Evolutionary conservation across 495 filamentous ascomycete species (phyloP).

Genomic region (Talaromyces trachyspermus): DNA sequence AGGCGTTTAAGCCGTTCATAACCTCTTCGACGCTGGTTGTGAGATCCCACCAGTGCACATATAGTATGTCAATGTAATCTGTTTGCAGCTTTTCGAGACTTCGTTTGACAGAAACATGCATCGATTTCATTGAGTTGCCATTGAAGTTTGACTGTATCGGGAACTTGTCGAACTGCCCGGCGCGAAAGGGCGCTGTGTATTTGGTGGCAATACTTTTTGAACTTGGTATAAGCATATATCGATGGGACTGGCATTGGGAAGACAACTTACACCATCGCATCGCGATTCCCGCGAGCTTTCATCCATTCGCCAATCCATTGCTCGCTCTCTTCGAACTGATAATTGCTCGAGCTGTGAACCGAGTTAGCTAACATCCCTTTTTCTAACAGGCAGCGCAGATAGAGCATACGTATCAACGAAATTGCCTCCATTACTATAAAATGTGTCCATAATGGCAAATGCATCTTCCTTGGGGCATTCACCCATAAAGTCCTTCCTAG

Average conservation of each 20-base stretch:
- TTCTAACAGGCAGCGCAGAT: background rate
- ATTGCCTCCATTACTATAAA: constrained; percentile 62
- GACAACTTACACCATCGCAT: constrained; percentile 50
- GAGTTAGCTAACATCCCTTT: background rate
- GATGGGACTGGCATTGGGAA: background rate
- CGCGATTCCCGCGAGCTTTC: constrained; percentile 40
- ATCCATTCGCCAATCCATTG: constrained; percentile 75
- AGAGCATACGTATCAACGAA: constrained; percentile 58
- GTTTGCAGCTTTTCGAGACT: constrained; percentile 58
- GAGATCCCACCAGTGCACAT: constrained; percentile 40
- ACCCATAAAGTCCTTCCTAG: constrained; percentile 43
- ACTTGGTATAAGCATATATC: background rate
- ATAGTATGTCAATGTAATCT: constrained; percentile 52
- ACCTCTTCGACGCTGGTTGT: constrained; percentile 36
- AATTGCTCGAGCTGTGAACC: constrained; percentile 43
- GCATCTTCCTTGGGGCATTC: constrained; percentile 41
- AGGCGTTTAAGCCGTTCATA: constrained; percentile 33
- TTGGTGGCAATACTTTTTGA: constrained; percentile 65
- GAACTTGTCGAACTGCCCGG: constrained; percentile 25
- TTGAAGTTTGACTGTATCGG: constrained; percentile 44
- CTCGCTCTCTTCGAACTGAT: constrained; percentile 65
- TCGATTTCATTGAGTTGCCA: constrained; percentile 52
- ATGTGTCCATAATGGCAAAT: constrained; percentile 59
- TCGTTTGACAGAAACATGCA: constrained; percentile 45
- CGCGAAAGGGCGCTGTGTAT: constrained; percentile 44